These are phyloP conservation scores for Quercus ilex DNA, from an alignment of 306 rosid species.

Conservation along the genomic window DNA sequence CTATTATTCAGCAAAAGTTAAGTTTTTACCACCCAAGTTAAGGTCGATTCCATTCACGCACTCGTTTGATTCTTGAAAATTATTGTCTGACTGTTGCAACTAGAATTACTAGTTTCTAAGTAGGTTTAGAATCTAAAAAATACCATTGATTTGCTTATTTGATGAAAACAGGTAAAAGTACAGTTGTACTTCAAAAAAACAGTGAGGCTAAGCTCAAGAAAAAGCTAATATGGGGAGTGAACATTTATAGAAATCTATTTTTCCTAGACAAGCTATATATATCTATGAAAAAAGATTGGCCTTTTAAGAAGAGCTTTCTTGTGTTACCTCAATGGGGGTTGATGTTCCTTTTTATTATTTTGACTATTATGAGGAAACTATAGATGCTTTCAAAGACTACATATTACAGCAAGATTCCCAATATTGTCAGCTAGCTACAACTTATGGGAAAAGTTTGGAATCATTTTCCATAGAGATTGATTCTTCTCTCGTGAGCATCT, in stretches of 20 bases:
- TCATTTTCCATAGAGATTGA: neutral
- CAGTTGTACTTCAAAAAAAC: too few species aligned
- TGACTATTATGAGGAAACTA: too few species aligned
- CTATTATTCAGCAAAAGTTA: neutral
- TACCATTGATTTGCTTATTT: neutral
- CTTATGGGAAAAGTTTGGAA: neutral
- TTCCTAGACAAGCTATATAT: too few species aligned
- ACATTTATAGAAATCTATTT: too few species aligned
- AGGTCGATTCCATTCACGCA: neutral
- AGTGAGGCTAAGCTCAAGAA: too few species aligned
- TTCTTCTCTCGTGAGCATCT: neutral
- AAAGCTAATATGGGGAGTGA: too few species aligned
- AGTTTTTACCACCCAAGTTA: neutral
- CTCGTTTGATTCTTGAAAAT: too few species aligned
- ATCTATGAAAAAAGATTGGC: too few species aligned
- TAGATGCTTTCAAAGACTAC: neutral
- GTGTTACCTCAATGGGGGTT: too few species aligned
- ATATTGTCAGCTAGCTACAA: neutral
- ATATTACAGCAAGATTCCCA: neutral
- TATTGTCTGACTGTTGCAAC: neutral
- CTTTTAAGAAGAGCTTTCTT: too few species aligned
- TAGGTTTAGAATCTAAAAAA: neutral
- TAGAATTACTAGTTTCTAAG: neutral
- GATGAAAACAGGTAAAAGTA: neutral
- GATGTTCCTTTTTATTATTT: too few species aligned